Base-by-base conservation (phyloP, 495 filamentous ascomycete species). In the Melanomma pulvis-pyrius region DNA sequence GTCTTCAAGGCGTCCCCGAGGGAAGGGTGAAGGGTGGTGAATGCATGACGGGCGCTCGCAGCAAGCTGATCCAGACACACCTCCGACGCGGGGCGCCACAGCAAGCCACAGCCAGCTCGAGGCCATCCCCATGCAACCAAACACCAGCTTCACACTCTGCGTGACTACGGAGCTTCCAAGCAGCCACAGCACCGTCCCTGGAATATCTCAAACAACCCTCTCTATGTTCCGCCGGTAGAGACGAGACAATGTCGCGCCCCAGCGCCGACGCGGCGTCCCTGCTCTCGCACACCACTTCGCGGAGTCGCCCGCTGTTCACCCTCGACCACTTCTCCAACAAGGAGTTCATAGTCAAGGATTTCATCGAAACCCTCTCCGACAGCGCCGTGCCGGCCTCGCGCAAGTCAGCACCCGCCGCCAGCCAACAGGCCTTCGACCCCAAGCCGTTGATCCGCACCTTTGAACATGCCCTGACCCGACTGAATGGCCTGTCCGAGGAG, bases 321-420 rank as follows among this genome's bases (percentile, higher is more conserved):
- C 82, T 96, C 68, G 91, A 96, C 22, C 90, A 91, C 76, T 96
- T 97, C 81, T 93, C 91, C 24, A 89, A 79, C 70, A 87, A 89
- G 72, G 94, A 97, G 79, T 99, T 97, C 78, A 96, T 98, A 67
- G 96, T 97, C 64, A 91, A 94, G 72, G 96, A 98, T 76, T 98
- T 99, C 71, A 87, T 99, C 65, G 96, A 99, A 73, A 81, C 88
- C 11, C 90, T 99, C 64, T 93, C 93, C 58, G 93, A 97, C 59
- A 89, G 80, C 55, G 89, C 92, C 32, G 82, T 90, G 34, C 88
- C 92, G 32, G 74, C 79, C 15, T 87, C 84, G 69, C 91, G 93
- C 59, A 89, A 90, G 52, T 96, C 92, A 19, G 86, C 80, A 59
- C 81, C 81, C 13, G 69, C 85, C 6, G 48, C 48, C 41, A 47